These are phyloP conservation scores for Parastagonospora avenae DNA, from an alignment of 2,329 filamentous ascomycete genomes.

Conservation along the genomic window DNA sequence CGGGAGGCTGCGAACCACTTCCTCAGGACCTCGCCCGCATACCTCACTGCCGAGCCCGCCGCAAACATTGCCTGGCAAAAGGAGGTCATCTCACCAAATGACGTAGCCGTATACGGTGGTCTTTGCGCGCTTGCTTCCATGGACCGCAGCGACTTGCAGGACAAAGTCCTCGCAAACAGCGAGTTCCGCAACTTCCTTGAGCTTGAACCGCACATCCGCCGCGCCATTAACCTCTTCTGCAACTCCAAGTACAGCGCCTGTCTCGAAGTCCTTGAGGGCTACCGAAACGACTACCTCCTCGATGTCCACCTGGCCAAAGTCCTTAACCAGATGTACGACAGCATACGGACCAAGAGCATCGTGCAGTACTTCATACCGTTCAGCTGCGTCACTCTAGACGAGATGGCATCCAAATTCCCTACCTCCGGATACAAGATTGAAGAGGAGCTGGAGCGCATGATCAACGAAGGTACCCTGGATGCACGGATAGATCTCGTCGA, in stretches of 20 bases:
- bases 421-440: slow-evolving; percentile 62
- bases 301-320: slow-evolving; percentile 84
- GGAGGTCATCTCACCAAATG: slow-evolving; percentile 78
- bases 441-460: slow-evolving; percentile 78
- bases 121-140: slow-evolving; percentile 90
- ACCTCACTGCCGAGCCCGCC: slow-evolving; percentile 48
- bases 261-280: slow-evolving; percentile 79
- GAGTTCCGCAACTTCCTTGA: slow-evolving; percentile 88
- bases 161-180: slow-evolving; percentile 80
- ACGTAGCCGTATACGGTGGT: slow-evolving; percentile 89
- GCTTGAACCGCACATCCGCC: slow-evolving; percentile 90
- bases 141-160: slow-evolving; percentile 76
- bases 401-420: slow-evolving; percentile 77
- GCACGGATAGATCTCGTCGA: slow-evolving; percentile 87
- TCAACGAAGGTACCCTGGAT: slow-evolving; percentile 71
- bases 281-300: slow-evolving; percentile 84
- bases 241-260: slow-evolving; percentile 88
- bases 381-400: slow-evolving; percentile 80
- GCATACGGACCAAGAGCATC: slow-evolving; percentile 88
- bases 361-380: slow-evolving; percentile 92
- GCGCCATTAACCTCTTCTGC: slow-evolving; percentile 87
- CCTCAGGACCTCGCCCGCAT: slow-evolving; percentile 63
- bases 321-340: slow-evolving; percentile 70
- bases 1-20: slow-evolving; percentile 74
- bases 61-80: slow-evolving; percentile 64